These are phyloP conservation scores for Mucor plumbeus DNA, from an alignment of 371 early-diverging fungal species.

Conservation along the genomic window DNA sequence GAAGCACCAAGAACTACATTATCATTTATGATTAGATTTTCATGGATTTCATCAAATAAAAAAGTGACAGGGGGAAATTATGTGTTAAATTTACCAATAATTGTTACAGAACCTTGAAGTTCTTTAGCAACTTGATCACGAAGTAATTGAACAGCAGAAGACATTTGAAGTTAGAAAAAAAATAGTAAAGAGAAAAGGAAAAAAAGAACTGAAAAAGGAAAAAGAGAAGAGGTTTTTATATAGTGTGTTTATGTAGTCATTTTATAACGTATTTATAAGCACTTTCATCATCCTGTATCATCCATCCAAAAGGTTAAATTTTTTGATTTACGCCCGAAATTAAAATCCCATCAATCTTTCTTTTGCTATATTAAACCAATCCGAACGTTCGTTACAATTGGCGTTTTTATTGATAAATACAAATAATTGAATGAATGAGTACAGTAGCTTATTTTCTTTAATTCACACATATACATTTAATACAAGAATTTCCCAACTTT, in stretches of 20 bases:
- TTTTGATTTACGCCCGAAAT: slow-evolving; percentile 9
- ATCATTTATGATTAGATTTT: not conserved
- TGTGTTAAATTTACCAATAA: slow-evolving; percentile 48
- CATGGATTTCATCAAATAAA: not conserved
- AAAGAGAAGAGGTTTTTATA: slow-evolving; percentile 6
- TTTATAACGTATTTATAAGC: slow-evolving; percentile 6
- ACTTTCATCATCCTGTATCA: not conserved
- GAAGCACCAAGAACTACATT: slow-evolving; percentile 82
- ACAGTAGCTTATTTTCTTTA: not conserved
- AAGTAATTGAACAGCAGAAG: slow-evolving; percentile 42
- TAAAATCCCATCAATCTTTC: not conserved
- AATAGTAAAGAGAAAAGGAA: slow-evolving; percentile 2
- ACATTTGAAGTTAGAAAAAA: slow-evolving; percentile 31
- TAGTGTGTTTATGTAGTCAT: not conserved
- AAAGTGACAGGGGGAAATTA: not conserved
- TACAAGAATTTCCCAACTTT: slow-evolving; percentile 6
- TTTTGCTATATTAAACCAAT: not conserved
- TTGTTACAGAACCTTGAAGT: slow-evolving; percentile 51
- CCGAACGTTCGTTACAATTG: not conserved
- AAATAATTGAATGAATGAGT: not conserved
- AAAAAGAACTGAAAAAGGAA: not conserved
- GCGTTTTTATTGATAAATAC: not conserved
- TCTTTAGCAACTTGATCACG: slow-evolving; percentile 45
- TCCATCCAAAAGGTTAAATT: slow-evolving; percentile 2
- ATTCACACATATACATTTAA: not conserved